Evolutionary conservation across 2,329 filamentous ascomycete species (phyloP).

Genomic region (Neonectria sp.): DNA sequence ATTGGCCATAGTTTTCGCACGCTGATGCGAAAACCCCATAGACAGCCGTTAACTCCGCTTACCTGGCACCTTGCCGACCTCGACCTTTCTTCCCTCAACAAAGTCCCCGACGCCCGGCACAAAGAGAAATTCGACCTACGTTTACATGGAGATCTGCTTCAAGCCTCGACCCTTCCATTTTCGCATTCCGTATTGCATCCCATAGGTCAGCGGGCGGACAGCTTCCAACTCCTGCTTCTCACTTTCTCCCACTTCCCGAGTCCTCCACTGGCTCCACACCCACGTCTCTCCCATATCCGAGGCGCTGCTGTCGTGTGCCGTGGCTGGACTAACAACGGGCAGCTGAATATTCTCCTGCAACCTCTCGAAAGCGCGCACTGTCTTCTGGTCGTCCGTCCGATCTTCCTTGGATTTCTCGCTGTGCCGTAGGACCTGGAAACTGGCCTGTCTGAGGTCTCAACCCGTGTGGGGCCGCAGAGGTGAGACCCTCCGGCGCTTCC

Average conservation of each 20-base stretch:
- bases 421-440: conserved; percentile 8
- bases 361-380: conserved; percentile 21
- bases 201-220: conserved; percentile 3
- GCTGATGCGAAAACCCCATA: conserved; percentile 30
- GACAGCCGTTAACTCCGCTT: conserved; percentile 32
- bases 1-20: conserved; percentile 32
- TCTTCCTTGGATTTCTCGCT: conserved; percentile 19
- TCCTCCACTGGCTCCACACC: conserved; percentile 41
- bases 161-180: background rate
- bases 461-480: conserved; percentile 35
- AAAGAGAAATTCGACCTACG: conserved; percentile 5
- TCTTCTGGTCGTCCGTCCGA: conserved; percentile 22
- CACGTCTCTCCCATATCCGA: conserved; percentile 37
- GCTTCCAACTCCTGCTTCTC: conserved; percentile 10
- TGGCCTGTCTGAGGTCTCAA: conserved; percentile 29
- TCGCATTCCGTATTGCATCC: background rate
- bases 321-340: conserved; percentile 44
- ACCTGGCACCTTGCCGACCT: conserved; percentile 21
- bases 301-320: conserved; percentile 34
- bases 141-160: background rate
- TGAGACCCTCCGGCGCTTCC: conserved; percentile 48
- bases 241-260: conserved; percentile 26
- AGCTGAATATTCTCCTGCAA: conserved; percentile 35
- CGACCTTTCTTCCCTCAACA: conserved; percentile 25
- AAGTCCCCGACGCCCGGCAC: conserved; percentile 18